Base-by-base conservation (phyloP, 2,329 filamentous ascomycete species). In the Gnomoniopsis sp. region DNA sequence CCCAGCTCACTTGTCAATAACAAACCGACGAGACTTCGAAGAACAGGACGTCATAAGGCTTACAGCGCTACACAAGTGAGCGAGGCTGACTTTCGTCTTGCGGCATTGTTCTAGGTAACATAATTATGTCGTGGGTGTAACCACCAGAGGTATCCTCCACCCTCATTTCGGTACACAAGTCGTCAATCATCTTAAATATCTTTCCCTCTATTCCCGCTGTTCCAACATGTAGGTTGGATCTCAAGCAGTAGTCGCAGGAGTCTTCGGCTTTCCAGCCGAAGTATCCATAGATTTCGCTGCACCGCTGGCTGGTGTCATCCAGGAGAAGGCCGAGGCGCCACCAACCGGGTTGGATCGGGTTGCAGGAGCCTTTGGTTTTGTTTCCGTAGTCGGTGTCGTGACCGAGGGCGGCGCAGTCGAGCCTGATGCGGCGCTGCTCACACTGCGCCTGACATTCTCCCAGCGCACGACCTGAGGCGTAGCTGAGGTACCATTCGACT, bases 281-380 rank as follows among this genome's bases (percentile, higher is more conserved):
- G 53, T 38, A 33, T 62, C 60, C 57, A 62, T 38, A 6, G 49
- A 17, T 53, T 52, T 62, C 11, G 17, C 34, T 41, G 57, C 38
- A 7, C 60, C 57, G 26, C 22, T 56, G 19, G 72, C 64, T 44
- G 80, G 74, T 50, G 89, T 93, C 78, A 97, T 88, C 93, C 93
- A 98, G 14, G 90, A 88, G 76, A 98, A 98, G 2, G 93, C 93
- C 59, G 91, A 95, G 15, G 90, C 93, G n/a, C 90, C 90, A 10
- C 93, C 93, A 19, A 96, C 84, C 0, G 95, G 93, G 69, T 98
- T 98, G 76, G 56, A 75, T 74, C 43, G 66, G 64, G 49, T 76
- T 72, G 58, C 70, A 58, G 60, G 59, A 19, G 60, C 56, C 50
- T 63, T 63, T 36, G 68, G 57, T 61, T 73, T 74, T 65, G 71